Evolutionary conservation across 768 basidiomycete species (phyloP).

Genomic region (Hericium rajendrae): DNA sequence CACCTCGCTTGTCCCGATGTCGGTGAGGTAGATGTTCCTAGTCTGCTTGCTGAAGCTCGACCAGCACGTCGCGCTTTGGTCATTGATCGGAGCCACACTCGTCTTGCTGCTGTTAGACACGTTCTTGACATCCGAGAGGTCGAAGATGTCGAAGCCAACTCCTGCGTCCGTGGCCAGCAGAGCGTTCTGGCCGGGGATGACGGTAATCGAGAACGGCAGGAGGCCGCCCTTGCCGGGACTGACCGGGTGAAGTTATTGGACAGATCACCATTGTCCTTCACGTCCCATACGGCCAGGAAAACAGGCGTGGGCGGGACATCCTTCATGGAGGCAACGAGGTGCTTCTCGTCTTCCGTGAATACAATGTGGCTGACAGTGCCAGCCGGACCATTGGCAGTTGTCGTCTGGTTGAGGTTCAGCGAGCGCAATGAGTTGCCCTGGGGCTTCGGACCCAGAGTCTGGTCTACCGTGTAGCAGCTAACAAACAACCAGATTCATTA

Average conservation of each 20-base stretch:
- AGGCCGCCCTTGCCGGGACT: conserved; percentile 31
- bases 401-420: conserved; percentile 39
- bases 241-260: conserved; percentile 30
- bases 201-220: conserved; percentile 39
- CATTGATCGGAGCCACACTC: conserved; percentile 17
- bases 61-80: conserved; percentile 24
- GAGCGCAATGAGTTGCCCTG: conserved; percentile 33
- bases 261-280: conserved; percentile 34
- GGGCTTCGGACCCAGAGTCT: conserved; percentile 29
- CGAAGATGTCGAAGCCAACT: conserved; percentile 22
- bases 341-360: conserved; percentile 35
- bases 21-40: conserved; percentile 24
- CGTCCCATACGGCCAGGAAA: conserved; percentile 42
- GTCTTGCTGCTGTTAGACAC: conserved; percentile 20
- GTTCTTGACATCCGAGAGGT: conserved; percentile 13
- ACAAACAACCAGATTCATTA: no score
- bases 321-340: conserved; percentile 40
- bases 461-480: conserved; percentile 38
- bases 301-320: conserved; percentile 36
- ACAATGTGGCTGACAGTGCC: conserved; percentile 35
- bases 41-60: conserved; percentile 20
- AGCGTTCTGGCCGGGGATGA: conserved; percentile 22
- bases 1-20: conserved; percentile 19
- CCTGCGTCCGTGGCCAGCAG: conserved; percentile 21
- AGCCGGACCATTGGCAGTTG: conserved; percentile 39